phyloP scores from a whole-genome alignment of 305 asterid genomes.

The Solanum hybrid region DNA sequence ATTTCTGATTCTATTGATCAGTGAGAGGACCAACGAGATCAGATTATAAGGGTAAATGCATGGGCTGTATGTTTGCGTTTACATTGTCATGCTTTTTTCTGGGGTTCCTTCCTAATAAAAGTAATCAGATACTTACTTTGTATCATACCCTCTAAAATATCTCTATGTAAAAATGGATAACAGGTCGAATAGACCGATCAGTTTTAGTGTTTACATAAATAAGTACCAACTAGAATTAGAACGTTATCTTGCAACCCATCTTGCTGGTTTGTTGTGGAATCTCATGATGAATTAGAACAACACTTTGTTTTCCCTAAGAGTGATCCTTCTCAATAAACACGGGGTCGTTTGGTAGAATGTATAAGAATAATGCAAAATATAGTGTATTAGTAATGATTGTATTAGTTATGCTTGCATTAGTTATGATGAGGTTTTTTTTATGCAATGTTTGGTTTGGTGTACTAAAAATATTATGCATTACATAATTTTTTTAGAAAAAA shows the following conservation, averaged over 20 bases:
- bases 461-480: too few species aligned
- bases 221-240: conserved; percentile 69
- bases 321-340: neutral
- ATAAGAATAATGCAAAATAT: too few species aligned
- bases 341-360: too few species aligned
- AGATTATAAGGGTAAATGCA: neutral
- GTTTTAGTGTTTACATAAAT: conserved; percentile 54
- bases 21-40: neutral
- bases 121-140: neutral
- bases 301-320: neutral
- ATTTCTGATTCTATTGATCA: neutral
- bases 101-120: neutral
- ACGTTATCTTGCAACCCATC: conserved; percentile 62
- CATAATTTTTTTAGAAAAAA: too few species aligned
- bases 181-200: conserved; percentile 85
- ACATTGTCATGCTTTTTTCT: neutral
- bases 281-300: neutral
- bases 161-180: conserved; percentile 5
- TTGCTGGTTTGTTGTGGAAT: conserved; percentile 47
- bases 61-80: neutral
- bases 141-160: neutral
- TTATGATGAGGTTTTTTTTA: too few species aligned
- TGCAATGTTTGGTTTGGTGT: too few species aligned
- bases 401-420: too few species aligned
- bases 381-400: too few species aligned